Conservation (phyloP, 345 rosid genomes). For the Eucalyptus curtisii region DNA sequence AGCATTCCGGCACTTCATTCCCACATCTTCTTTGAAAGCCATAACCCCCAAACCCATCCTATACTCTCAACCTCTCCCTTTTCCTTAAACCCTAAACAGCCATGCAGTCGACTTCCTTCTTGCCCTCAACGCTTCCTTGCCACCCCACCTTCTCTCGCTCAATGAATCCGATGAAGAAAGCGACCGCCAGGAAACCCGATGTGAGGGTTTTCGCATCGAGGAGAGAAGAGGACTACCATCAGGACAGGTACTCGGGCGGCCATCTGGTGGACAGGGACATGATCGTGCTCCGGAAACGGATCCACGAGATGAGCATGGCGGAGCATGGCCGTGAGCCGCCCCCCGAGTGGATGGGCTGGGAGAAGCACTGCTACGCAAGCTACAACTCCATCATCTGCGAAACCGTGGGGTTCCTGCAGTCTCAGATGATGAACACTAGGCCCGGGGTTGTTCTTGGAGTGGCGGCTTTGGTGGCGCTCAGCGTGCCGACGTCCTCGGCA, state of each 20-base stretch:
- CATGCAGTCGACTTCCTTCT: background rate
- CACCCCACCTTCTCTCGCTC: background rate
- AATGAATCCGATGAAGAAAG: background rate
- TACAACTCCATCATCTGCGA: slow-evolving; percentile 14
- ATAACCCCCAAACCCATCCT: background rate
- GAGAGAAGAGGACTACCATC: background rate
- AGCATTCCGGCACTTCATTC: background rate
- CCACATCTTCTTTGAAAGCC: background rate
- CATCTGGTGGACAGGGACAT: slow-evolving; percentile 13
- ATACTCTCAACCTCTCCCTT: background rate
- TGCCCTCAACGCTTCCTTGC: background rate
- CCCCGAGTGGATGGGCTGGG: slow-evolving; percentile 37
- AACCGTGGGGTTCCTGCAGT: slow-evolving; percentile 21
- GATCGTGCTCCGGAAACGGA: slow-evolving; percentile 24
- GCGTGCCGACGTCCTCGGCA: slow-evolving; percentile 3
- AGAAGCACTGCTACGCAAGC: slow-evolving; percentile 12
- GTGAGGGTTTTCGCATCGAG: background rate
- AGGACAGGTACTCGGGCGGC: background rate
- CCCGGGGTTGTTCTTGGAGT: slow-evolving; percentile 31
- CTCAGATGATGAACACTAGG: slow-evolving; percentile 21
- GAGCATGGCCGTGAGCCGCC: slow-evolving; percentile 21
- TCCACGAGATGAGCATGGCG: slow-evolving; percentile 14
- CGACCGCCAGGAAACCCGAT: background rate
- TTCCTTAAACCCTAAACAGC: background rate
- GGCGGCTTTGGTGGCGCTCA: background rate